Evolutionary conservation across 2,329 filamentous ascomycete genomes (phyloP), one percentile per base, ranked within the genome.

Genomic region (Xylaria sp.): DNA sequence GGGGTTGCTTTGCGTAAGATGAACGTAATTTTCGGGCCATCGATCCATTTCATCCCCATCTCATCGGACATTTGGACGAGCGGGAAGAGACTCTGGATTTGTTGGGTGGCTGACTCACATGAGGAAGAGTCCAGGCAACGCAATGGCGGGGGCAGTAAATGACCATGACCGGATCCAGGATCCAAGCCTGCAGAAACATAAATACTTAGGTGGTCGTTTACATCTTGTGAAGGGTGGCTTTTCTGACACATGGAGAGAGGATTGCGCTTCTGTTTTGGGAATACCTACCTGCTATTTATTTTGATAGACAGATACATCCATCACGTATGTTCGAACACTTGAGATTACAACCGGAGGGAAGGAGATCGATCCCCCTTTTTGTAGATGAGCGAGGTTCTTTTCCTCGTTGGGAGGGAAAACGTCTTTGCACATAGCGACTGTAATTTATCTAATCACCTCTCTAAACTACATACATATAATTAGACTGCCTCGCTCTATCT

Each of bases 391-490:
- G 33, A 36, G 33, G 8, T 10, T 36, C 33, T 36, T 54, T 54
- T n/a, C n/a, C 39, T 41, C 39, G 51, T 5, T 13, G 15, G 18
- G 15, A 39, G 10, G 10, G 10, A 36, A 36, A 36, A 36, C 7
- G 10, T 10, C 33, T 36, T 36, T 36, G 33, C 33, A 36, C 33
- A 36, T 36, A 36, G 33, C 33, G 33, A 36, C 1, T 9, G 33
- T 46, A 18, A 46, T 46, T 57, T 57, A 25, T 15, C 43, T 57
- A 28, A 43, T 57, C 55, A 43, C 55, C 33, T n/a, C 55, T 57
- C 55, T 57, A 15, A 28, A 5, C 28, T 28, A 28, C 28, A 28
- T 28, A 28, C 28, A 28, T n/a, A 56, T 56, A 39, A 56, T 56
- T 39, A 39, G n/a, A 39, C n/a, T 36, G 9, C 15, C 31, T 43